Evolutionary conservation across 2,329 filamentous ascomycete genomes (phyloP).

Genomic region (Erysiphe pulchra): DNA sequence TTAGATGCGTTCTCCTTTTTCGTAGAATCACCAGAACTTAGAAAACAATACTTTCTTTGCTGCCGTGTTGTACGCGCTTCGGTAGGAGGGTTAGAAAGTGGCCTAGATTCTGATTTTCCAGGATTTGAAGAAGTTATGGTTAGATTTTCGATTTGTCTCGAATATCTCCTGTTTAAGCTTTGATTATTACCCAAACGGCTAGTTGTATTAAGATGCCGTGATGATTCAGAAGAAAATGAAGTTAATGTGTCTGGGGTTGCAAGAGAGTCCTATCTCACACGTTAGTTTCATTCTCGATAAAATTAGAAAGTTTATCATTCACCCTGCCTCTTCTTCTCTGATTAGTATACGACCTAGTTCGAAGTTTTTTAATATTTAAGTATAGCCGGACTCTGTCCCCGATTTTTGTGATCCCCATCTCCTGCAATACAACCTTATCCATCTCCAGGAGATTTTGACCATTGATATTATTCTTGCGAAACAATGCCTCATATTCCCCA

Average conservation of each 20-base stretch:
- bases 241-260: constrained; percentile 46
- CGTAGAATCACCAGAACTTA: constrained; percentile 26
- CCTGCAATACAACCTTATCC: constrained; percentile 85
- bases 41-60: constrained; percentile 31
- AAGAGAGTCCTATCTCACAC: constrained; percentile 44
- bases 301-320: constrained; percentile 13
- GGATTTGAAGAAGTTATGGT: constrained; percentile 9
- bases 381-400: constrained; percentile 86
- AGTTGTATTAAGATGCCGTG: constrained; percentile 31
- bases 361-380: constrained; percentile 58
- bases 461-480: constrained; percentile 85
- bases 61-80: constrained; percentile 10
- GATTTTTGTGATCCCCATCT: constrained; percentile 96
- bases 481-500: constrained; percentile 75
- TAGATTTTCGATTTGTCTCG: constrained; percentile 26
- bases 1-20: constrained; percentile 23
- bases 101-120: constrained; percentile 26
- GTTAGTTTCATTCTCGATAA: constrained; percentile 4
- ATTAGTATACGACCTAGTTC: constrained; percentile 50
- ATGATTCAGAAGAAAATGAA: constrained; percentile 36
- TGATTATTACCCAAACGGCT: constrained; percentile 20
- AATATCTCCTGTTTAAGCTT: constrained; percentile 35
- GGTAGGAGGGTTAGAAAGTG: constrained; percentile 43
- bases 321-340: constrained; percentile 71
- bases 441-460: constrained; percentile 91